Percentiles rank a stretch among this genome's conserved stretches.
These are phyloP conservation scores for Dorcoceras hygrometricum DNA, from an alignment of 257 asterid genomes.

Conservation along the genomic window DNA sequence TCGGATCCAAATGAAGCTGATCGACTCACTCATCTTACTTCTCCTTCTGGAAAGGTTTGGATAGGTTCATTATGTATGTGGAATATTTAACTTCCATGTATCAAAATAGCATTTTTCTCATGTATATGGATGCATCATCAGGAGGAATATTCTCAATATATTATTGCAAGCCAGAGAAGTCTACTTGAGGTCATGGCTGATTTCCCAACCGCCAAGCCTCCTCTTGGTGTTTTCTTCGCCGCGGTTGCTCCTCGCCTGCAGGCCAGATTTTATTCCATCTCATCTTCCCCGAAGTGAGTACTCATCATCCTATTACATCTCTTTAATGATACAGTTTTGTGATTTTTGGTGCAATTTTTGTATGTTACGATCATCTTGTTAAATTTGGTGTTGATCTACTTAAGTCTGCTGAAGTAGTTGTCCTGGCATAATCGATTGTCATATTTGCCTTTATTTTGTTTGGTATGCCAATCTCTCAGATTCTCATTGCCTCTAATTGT, in stretches of 20 bases:
- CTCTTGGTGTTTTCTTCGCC: constrained; percentile 94
- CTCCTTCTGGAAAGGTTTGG: constrained; percentile 91
- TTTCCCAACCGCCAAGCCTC: constrained; percentile 81
- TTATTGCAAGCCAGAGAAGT: constrained; percentile 80
- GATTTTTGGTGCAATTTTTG: constrained; percentile 9
- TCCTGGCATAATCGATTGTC: background rate
- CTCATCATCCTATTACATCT: constrained; percentile 15
- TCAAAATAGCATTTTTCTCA: constrained; percentile 14
- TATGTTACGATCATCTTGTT: background rate
- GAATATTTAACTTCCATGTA: background rate
- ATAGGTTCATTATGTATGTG: constrained; percentile 14
- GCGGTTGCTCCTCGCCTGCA: constrained; percentile 82
- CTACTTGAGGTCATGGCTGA: constrained; percentile 86
- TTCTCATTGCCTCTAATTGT: constrained; percentile 8
- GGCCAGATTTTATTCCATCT: constrained; percentile 92
- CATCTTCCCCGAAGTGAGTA: constrained; percentile 84
- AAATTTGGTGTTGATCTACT: constrained; percentile 9
- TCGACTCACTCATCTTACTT: constrained; percentile 69
- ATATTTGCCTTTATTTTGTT: background rate
- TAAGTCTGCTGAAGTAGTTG: background rate
- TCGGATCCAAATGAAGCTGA: constrained; percentile 84
- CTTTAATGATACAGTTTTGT: constrained; percentile 5
- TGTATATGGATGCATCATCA: constrained; percentile 24
- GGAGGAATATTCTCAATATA: constrained; percentile 86
- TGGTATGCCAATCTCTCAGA: background rate